A percentile compares a stretch with the other conserved stretches of the same genome.
These are phyloP conservation scores for Pleomassaria siparia DNA, from an alignment of 2,329 filamentous ascomycete species.

Conservation along the genomic window DNA sequence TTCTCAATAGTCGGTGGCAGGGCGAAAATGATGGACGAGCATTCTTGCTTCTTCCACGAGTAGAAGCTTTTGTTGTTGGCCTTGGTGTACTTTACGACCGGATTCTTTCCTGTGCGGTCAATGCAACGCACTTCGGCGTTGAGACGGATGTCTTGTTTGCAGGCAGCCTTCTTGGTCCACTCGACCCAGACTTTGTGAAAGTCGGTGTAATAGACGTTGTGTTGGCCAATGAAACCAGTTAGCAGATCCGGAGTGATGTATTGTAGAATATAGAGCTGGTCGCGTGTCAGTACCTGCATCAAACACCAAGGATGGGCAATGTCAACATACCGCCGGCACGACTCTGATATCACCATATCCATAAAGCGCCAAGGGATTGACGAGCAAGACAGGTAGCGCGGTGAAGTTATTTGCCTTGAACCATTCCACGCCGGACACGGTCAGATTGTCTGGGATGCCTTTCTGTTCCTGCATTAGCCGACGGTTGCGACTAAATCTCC, in stretches of 20 bases:
- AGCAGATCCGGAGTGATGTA: conserved; percentile 44
- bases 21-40: conserved; percentile 38
- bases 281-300: conserved; percentile 30
- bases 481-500: conserved; percentile 8
- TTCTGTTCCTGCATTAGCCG: conserved; percentile 31
- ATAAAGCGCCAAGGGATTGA: conserved; percentile 40
- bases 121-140: conserved; percentile 39
- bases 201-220: conserved; percentile 41
- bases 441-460: conserved; percentile 38
- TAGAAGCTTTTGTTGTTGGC: conserved; percentile 31
- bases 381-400: conserved; percentile 34
- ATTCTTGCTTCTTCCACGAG: conserved; percentile 36
- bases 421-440: conserved; percentile 38
- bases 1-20: conserved; percentile 39
- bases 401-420: conserved; percentile 41
- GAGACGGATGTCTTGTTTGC: conserved; percentile 35
- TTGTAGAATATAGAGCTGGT: conserved; percentile 42
- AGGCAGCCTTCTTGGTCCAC: conserved; percentile 31
- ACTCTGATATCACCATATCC: conserved; percentile 42
- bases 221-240: conserved; percentile 38
- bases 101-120: conserved; percentile 36
- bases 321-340: conserved; percentile 40
- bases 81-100: conserved; percentile 37
- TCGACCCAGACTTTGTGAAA: conserved; percentile 41
- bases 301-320: conserved; percentile 3